Conservation (phyloP, 208 protist species). For the Acanthamoeba culbertsoni region DNA sequence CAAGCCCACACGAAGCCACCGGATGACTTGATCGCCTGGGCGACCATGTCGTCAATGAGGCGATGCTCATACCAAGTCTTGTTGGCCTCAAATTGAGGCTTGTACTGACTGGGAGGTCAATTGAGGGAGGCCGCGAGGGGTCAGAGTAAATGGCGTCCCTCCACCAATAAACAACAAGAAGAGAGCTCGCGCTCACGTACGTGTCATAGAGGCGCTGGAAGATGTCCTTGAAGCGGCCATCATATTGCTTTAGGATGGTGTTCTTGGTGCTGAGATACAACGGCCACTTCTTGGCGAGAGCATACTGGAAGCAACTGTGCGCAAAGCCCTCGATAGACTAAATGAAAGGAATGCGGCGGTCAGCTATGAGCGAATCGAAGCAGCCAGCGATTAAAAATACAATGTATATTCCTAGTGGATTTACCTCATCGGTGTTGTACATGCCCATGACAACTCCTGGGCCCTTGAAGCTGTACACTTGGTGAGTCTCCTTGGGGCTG, state of each 20-base stretch:
- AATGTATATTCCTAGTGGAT: too few species aligned
- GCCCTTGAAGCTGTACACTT: conserved; percentile 90
- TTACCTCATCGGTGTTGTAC: conserved; percentile 94
- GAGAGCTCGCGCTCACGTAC: background rate
- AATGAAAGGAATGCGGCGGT: background rate
- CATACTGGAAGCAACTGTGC: conserved; percentile 93
- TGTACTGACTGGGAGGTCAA: background rate
- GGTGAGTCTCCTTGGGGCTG: background rate
- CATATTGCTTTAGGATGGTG: conserved; percentile 98
- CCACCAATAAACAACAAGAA: background rate
- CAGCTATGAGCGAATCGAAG: background rate
- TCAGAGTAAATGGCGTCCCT: background rate
- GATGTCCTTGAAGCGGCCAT: conserved; percentile 96
- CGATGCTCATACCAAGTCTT: conserved; percentile 85
- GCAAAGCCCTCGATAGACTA: conserved; percentile 96
- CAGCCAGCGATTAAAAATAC: too few species aligned
- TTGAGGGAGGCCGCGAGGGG: background rate
- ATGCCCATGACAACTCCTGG: conserved; percentile 91
- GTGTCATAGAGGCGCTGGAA: conserved; percentile 93
- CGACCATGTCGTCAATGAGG: conserved; percentile 98
- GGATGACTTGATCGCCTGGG: conserved; percentile 76
- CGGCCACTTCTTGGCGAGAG: conserved; percentile 90
- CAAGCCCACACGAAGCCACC: conserved; percentile 96
- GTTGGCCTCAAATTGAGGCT: conserved; percentile 52
- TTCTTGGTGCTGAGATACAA: conserved; percentile 97